Base-by-base conservation (phyloP, 495 filamentous ascomycete species). In the Lindgomyces ingoldianus region DNA sequence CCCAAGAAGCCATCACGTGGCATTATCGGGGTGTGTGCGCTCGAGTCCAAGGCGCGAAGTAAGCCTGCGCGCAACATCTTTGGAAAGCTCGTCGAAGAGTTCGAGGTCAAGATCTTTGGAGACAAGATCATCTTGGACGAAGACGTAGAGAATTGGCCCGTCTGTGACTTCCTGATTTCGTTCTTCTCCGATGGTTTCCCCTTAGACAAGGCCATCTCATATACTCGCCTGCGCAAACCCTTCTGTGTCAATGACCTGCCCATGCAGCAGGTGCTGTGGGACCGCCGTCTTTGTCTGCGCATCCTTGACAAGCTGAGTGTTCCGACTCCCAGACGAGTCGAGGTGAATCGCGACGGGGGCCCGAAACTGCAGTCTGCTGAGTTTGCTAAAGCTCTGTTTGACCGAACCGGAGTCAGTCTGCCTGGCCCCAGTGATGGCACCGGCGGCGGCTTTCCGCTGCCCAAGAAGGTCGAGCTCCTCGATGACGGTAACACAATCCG, bases 121-220 rank as follows among this genome's bases (percentile, higher is more conserved):
- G 94, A 99, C 75, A 99, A 99, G 73, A 91, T 96, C 51, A 98
- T 99, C 65, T 79, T 98, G 47, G 94, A 99, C 65, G 94, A 98
- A 81, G 85, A 85, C 77, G 78, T 84, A 72, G 82, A 82, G 61
- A 84, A 86, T 70, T 84, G 81, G 81, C 81, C 80, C 2, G 75
- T 84, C 29, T 85, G 91, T 74, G 94, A 99, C 75, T 99, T 94
- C 69, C 79, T 99, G 21, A 94, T 99, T 49, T 93, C 91, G 19
- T 99, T 99, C 76, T 99, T 96, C 77, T 96, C 91, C 0, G 93
- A 96, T 74, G 94, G 94, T 0, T 99, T 99, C 66, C 94, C 94
- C 0, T 78, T 99, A 30, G 93, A 99, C 48, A 99, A 98, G 74
- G 95, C 94, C 4, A 95, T 98, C 70, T 89, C 91, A 14, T 99